Evolutionary conservation across 768 basidiomycete species (phyloP), one percentile per base, ranked within the genome.

Genomic region (Tricholoma sp.): DNA sequence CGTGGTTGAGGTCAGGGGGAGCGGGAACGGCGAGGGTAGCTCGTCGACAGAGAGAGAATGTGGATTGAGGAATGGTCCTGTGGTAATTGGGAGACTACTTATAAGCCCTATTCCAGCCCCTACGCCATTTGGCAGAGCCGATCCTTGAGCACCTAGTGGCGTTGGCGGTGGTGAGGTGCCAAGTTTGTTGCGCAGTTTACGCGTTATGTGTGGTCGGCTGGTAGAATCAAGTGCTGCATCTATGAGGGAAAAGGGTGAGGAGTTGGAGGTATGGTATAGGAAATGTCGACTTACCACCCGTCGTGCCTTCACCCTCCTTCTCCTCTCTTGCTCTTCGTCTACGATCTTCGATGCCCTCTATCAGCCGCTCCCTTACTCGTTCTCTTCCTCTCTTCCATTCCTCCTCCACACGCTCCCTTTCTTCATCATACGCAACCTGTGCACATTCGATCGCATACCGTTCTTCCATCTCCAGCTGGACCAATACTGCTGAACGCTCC

Each of bases 11-110:
- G 84, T 87, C 10, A 92, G 80, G 1, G 88, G 80, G 9, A 90
- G 76, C 0, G 90, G 88, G 76, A 91, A 92, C 10, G 88, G 89
- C 0, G 91, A 93, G 3, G 91, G 89, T 36, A 94, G 80, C 65
- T 93, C 91, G 61, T 94, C 91, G 39, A 92, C 86, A 3, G 88
- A 80, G 47, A 93, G 84, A 5, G 91, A 93, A 65, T 91, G 88
- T 2, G 91, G 91, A 66, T 91, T 93, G 36, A 82, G 78, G 67
- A 89, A 81, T 0, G 85, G 86, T 0, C 84, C 86, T 1, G 82
- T 77, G 0, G 86, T 84, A 62, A 89, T 81, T 17, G 88, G 82
- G 0, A 87, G 77, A 45, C 73, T 74, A 55, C 72, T 69, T 48
- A 74, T 73, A 18, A 72, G 58, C 20, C 64, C 61, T 12, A 50